Evolutionary conservation across 768 basidiomycete genomes (phyloP).

Genomic region (Naematelia aurantialba): DNA sequence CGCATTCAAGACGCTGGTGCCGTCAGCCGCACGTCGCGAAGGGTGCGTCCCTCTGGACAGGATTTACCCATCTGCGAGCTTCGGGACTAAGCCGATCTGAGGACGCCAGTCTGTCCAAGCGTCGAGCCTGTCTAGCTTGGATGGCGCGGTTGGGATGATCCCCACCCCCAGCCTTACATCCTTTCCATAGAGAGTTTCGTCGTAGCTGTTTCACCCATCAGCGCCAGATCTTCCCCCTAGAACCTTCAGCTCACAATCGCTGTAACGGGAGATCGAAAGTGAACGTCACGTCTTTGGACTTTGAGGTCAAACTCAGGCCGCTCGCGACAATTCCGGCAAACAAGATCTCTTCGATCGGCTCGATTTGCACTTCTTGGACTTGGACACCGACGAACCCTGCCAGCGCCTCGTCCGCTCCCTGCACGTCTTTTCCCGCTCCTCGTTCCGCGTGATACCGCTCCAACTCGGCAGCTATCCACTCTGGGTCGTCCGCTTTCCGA

Average conservation of each 20-base stretch:
- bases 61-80: background rate
- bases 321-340: background rate
- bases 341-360: background rate
- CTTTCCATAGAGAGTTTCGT: constrained; percentile 9
- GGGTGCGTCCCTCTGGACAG: too few relatives aligned
- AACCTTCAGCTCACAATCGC: constrained; percentile 23
- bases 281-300: constrained; percentile 9
- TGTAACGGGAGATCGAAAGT: constrained; percentile 19
- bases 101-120: constrained; percentile 19
- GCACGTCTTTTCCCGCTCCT: background rate
- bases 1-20: constrained; percentile 7
- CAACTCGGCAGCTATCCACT: constrained; percentile 2
- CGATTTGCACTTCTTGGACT: background rate
- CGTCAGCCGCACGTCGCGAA: background rate
- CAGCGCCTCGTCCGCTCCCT: background rate
- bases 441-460: constrained; percentile 1
- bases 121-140: constrained; percentile 17
- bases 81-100: background rate
- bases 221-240: constrained; percentile 21
- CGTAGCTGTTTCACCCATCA: constrained; percentile 14
- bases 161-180: constrained; percentile 16
- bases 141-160: constrained; percentile 8
- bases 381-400: background rate
- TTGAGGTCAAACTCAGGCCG: constrained; percentile 1
- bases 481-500: constrained; percentile 13